Evolutionary conservation across 208 protist genomes (phyloP), one percentile per base, ranked within the genome.

Genomic region (Leishmania gerbilli): DNA sequence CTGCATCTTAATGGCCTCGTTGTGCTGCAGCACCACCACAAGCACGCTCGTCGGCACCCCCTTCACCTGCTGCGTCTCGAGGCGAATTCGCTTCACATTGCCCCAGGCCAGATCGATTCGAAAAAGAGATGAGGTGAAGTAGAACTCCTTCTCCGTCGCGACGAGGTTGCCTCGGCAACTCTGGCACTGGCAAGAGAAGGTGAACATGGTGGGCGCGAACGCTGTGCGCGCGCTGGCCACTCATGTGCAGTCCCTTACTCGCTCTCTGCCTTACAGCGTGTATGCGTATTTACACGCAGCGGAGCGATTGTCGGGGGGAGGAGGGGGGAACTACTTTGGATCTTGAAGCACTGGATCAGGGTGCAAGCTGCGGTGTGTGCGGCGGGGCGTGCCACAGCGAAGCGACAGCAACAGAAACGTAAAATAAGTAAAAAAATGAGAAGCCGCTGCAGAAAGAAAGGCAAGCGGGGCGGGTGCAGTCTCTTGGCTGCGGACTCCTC

Each of bases 41-140:
- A 97, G 83, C n/a, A 95, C 91, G 62, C 91, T 94, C 2, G 87
- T 94, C 2, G 94, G 89, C n/a, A 82, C 72, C 34, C 91, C 91
- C 62, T 93, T 94, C 37, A 97, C 84, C 56, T 93, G 84, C 85
- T 95, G 93, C 49, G 91, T 95, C 56, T 90, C 92, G 7, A 95
- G 79, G 37, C 78, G 78, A 31, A 95, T 85, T 19, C 79, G 87
- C 79, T 92, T 96, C 58, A 97, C 86, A 79, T 88, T 89, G 62
- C 65, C 60, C 90, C 93, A 97, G 24, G 78, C 76, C 42, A 97
- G 80, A 8, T 95, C 88, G 7, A 90, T 80, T 17, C 86, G 84
- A 53, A 95, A 87, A 8, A 89, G 56, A 11, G 91, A 79, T 19
- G 87, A 91, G 17, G 87, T 88, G 81, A 97, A 97, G 71, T 82